Evolutionary conservation across 345 rosid species (phyloP), one percentile per base, ranked within the genome.

Genomic region (Populus ilicifolia): DNA sequence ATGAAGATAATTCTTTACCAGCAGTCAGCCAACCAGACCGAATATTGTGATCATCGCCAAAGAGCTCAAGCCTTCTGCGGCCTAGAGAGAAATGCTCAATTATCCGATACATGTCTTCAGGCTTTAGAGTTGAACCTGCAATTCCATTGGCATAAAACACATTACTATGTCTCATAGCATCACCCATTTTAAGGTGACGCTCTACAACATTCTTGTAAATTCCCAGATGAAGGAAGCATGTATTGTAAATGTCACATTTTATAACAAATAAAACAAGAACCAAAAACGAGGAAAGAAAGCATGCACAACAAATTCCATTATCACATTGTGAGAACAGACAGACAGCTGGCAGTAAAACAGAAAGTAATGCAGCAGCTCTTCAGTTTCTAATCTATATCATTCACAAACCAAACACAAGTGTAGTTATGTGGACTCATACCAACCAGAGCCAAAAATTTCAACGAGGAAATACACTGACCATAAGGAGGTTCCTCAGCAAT

Each of bases 81-180:
- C 98, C 98, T 73, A 93, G 98, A 68, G 98, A 92, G 72, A 96
- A 96, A 85, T 93, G 99, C 90, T 96, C 99, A 73, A 96, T 86
- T 76, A 96, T 92, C 72, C 97, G 84, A 84, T 96, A 96, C 99
- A 96, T 96, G 87, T 96, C 98, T 86, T 94, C 98, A 23, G 99
- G 98, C 89, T 96, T 96, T 74, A 88, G 89, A 82, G 98, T 96
- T 64, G 98, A 92, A 74, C 99, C 99, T 96, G 84, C 82, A 84
- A 69, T 23, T 68, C 64, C 23, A 80, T 59, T 48, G 72, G 79
- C 75, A 72, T 36, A 50, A 46, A 76, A 59, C 39, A 30, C 36
- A 17, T 6, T n/a, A 36, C 4, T 16, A 78, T 67, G 38, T 7
- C 65, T 72, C 52, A 52, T 12, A 9, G 64, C 12, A 25, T 3